Conservation (phyloP, 768 basidiomycete species). For the Boletus eberwhitei region DNA sequence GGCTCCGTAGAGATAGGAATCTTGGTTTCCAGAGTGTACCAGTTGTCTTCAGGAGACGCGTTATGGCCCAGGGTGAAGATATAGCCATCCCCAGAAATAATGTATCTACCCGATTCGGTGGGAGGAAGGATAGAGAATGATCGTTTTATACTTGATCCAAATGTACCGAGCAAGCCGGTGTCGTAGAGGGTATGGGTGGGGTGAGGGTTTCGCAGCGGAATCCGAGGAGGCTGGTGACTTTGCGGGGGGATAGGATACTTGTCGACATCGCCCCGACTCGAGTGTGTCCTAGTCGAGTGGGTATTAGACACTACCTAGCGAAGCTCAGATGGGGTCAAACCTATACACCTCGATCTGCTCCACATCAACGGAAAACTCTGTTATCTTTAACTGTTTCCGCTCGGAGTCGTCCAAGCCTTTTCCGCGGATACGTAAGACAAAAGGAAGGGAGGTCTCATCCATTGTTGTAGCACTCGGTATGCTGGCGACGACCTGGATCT, state of each 20-base stretch:
- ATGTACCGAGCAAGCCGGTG: slow-evolving; percentile 37
- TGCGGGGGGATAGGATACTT: slow-evolving; percentile 55
- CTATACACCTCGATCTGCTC: slow-evolving; percentile 65
- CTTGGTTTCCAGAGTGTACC: slow-evolving; percentile 27
- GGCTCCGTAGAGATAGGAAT: slow-evolving; percentile 19
- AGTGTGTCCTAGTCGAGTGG: slow-evolving; percentile 35
- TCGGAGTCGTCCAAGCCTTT: slow-evolving; percentile 46
- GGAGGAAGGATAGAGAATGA: slow-evolving; percentile 49
- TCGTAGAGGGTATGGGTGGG: slow-evolving; percentile 45
- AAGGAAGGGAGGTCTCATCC: slow-evolving; percentile 45
- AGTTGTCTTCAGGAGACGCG: slow-evolving; percentile 16
- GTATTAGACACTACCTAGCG: slow-evolving; percentile 6
- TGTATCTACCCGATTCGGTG: slow-evolving; percentile 44
- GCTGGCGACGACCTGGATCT: slow-evolving; percentile 61
- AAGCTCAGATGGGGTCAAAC: slow-evolving; percentile 37
- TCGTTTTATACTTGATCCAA: slow-evolving; percentile 28
- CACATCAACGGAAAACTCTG: slow-evolving; percentile 53
- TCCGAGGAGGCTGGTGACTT: slow-evolving; percentile 59
- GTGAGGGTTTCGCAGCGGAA: slow-evolving; percentile 55
- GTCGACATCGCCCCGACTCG: slow-evolving; percentile 40
- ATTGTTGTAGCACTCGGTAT: slow-evolving; percentile 55
- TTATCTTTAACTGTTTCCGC: slow-evolving; percentile 54
- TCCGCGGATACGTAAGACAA: slow-evolving; percentile 60
- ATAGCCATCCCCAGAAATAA: slow-evolving; percentile 47
- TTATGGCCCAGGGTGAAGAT: slow-evolving; percentile 39